Conservation (phyloP, 116 monocot species). For the Cymodocea nodosa region DNA sequence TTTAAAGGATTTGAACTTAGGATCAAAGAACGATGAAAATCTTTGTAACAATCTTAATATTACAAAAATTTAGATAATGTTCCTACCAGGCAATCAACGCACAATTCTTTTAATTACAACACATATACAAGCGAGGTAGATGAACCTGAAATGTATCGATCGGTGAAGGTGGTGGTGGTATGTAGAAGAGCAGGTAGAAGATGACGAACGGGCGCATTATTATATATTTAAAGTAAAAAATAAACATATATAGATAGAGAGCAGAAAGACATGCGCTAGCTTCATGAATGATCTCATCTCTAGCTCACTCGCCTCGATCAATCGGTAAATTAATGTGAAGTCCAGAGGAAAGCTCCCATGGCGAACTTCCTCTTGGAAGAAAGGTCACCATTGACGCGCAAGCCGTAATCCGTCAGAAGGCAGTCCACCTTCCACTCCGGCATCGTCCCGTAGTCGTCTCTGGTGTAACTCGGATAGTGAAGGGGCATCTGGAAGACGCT, state of each 20-base stretch:
- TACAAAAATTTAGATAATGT: no score
- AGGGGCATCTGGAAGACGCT: constrained; percentile 30
- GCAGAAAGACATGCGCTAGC: neutral
- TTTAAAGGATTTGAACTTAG: no score
- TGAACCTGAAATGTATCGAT: neutral
- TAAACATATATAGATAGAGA: no score
- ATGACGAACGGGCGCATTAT: no score
- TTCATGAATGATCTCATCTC: no score
- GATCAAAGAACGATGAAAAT: no score
- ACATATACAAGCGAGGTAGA: neutral
- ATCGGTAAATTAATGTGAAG: constrained; percentile 5
- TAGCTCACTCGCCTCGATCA: no score
- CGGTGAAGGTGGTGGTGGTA: neutral
- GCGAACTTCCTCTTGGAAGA: constrained; percentile 28
- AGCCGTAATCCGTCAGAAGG: constrained; percentile 31
- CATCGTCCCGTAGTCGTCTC: constrained; percentile 29
- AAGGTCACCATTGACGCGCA: constrained; percentile 24
- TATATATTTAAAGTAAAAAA: no score
- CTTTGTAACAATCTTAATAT: no score
- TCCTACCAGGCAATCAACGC: no score
- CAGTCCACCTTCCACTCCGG: constrained; percentile 31
- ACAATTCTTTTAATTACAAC: no score
- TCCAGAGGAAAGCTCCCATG: constrained; percentile 50
- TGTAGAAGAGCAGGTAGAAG: no score
- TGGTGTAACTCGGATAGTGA: constrained; percentile 33